Conservation (phyloP, 2,329 filamentous ascomycete genomes). For the Exophiala sideris region DNA sequence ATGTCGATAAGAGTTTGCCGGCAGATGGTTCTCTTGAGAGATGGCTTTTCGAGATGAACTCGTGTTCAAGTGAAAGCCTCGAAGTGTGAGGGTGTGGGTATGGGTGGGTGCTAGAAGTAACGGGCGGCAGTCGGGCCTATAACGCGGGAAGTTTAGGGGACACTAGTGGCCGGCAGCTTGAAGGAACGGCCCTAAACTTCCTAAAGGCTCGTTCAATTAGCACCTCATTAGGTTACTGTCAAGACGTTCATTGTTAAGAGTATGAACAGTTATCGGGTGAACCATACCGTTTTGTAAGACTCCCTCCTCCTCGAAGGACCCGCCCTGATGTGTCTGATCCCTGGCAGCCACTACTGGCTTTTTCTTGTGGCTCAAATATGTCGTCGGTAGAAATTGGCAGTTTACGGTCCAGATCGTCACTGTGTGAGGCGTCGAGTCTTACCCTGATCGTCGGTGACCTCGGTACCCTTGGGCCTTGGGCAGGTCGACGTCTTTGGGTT, state of each 20-base stretch:
- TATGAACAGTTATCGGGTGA: slow-evolving; percentile 6
- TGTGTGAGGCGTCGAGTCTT: not conserved
- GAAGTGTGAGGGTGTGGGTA: not conserved
- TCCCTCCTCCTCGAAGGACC: slow-evolving; percentile 17
- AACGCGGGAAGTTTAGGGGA: slow-evolving; percentile 14
- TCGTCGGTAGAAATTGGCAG: slow-evolving; percentile 16
- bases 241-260: slow-evolving; percentile 7
- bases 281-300: slow-evolving; percentile 12
- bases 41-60: not conserved
- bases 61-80: not conserved
- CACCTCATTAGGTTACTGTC: slow-evolving; percentile 11
- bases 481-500: too few species aligned
- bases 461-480: too few species aligned
- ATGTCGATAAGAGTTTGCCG: not conserved
- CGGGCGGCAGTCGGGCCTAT: slow-evolving; percentile 21
- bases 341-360: slow-evolving; percentile 13
- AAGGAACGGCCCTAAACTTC: slow-evolving; percentile 21
- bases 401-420: slow-evolving; percentile 15
- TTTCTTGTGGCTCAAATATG: slow-evolving; percentile 1
- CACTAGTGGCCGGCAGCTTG: slow-evolving; percentile 18
- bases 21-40: slow-evolving; percentile 1
- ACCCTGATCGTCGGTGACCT: too few species aligned
- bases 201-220: not conserved
- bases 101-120: slow-evolving; percentile 15
- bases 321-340: slow-evolving; percentile 12